Evolutionary conservation across 1,139 yeast species (phyloP).

Genomic region (Yamadazyma triangularis): DNA sequence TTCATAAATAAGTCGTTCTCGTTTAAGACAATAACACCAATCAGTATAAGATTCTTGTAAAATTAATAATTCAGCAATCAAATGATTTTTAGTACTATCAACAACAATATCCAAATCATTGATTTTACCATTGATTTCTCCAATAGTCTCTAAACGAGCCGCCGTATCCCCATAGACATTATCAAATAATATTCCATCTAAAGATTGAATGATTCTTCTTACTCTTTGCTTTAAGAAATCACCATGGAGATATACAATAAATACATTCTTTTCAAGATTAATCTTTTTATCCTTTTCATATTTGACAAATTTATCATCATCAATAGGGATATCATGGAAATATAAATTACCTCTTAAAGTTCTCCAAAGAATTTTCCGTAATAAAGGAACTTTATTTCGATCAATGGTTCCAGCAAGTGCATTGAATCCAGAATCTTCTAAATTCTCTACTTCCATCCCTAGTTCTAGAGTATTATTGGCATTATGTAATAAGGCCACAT

Average conservation of each 20-base stretch:
- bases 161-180: conserved; percentile 54
- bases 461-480: conserved; percentile 24
- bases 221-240: conserved; percentile 63
- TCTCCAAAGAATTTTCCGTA: conserved; percentile 54
- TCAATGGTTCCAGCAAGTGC: conserved; percentile 49
- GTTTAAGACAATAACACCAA: conserved; percentile 42
- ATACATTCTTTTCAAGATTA: conserved; percentile 61
- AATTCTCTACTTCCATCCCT: conserved; percentile 20
- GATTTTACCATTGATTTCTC: conserved; percentile 54
- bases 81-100: conserved; percentile 63
- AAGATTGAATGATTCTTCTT: conserved; percentile 70
- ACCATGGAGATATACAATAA: conserved; percentile 88
- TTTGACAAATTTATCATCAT: conserved; percentile 25
- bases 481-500: conserved; percentile 28
- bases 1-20: conserved; percentile 73
- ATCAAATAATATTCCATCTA: conserved; percentile 72
- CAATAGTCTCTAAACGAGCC: conserved; percentile 51
- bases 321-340: conserved; percentile 46
- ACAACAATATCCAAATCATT: conserved; percentile 53
- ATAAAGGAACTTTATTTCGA: conserved; percentile 38
- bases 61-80: conserved; percentile 65
- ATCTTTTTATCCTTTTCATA: conserved; percentile 27
- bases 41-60: conserved; percentile 54
- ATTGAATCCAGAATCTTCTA: conserved; percentile 49
- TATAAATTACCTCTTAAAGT: conserved; percentile 51